Conservation (phyloP, 257 asterid genomes). For the Gentiana dahurica region DNA sequence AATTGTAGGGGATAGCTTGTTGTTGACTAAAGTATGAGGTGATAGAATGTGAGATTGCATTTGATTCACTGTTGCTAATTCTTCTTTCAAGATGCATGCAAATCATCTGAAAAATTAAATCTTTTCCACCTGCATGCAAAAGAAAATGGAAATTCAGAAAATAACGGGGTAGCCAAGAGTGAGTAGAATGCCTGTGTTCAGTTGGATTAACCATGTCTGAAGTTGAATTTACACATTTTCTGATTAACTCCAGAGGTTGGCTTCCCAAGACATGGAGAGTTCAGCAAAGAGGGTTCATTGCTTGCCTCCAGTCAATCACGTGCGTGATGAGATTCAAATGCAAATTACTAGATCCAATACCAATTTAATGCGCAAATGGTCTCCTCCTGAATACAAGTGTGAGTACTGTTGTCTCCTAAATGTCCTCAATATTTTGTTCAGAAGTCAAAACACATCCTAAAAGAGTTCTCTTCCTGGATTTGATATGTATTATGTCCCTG, state of each 20-base stretch:
- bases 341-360: slow-evolving; percentile 48
- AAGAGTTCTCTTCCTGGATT: neutral
- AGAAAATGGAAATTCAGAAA: no score
- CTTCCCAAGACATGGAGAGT: slow-evolving; percentile 81
- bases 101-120: neutral
- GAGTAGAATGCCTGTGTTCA: no score
- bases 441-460: neutral
- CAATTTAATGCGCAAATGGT: slow-evolving; percentile 58
- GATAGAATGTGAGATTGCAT: no score
- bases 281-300: slow-evolving; percentile 50
- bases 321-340: slow-evolving; percentile 66
- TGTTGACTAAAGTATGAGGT: no score
- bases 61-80: neutral
- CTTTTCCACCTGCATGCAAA: neutral
- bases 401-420: slow-evolving; percentile 17
- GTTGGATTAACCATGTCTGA: no score
- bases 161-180: no score
- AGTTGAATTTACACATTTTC: neutral
- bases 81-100: neutral
- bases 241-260: slow-evolving; percentile 32
- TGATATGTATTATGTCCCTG: neutral
- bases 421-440: slow-evolving; percentile 1
- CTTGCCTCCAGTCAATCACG: slow-evolving; percentile 43
- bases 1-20: no score
- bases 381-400: slow-evolving; percentile 70